Conservation (phyloP, 2,329 filamentous ascomycete genomes). For the Dactylellina cionopaga region DNA sequence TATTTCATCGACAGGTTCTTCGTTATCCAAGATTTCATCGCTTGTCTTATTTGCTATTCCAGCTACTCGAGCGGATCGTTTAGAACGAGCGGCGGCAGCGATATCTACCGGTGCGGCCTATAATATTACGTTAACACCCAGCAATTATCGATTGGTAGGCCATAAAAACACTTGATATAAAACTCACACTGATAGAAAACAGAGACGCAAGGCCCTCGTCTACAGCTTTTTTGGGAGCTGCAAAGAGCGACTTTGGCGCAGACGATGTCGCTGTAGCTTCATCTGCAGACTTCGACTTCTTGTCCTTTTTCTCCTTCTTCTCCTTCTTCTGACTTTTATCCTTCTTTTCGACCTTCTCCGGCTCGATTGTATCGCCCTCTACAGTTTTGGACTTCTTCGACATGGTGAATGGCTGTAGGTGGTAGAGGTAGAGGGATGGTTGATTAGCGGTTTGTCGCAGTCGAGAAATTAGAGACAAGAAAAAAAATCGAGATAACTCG, state of each 20-base stretch:
- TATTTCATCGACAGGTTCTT: conserved; percentile 36
- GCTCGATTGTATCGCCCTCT: conserved; percentile 26
- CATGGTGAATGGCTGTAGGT: conserved; percentile 16
- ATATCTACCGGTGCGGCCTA: conserved; percentile 39
- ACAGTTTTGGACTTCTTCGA: conserved; percentile 38
- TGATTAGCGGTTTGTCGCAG: conserved; percentile 6
- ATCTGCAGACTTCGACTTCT: not conserved
- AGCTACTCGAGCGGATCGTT: not conserved
- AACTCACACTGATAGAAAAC: conserved; percentile 35
- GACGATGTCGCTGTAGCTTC: not conserved
- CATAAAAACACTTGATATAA: not conserved
- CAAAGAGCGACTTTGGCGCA: conserved; percentile 39
- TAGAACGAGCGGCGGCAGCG: conserved; percentile 20
- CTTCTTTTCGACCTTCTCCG: conserved; percentile 8
- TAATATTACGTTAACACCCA: not conserved
- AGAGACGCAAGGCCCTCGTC: conserved; percentile 44
- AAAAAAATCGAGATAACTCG: conserved; percentile 35
- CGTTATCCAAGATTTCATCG: not conserved
- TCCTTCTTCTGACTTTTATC: conserved; percentile 11
- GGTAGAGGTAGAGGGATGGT: not conserved
- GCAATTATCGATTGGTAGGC: too few relatives aligned
- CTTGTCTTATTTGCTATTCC: not conserved
- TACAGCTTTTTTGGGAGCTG: conserved; percentile 12
- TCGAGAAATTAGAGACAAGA: not conserved
- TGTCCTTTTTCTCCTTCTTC: conserved; percentile 38